Evolutionary conservation across 1,284 basidiomycete species (phyloP), one percentile per base, ranked within the genome.

Genomic region (Bjerkandera adusta): DNA sequence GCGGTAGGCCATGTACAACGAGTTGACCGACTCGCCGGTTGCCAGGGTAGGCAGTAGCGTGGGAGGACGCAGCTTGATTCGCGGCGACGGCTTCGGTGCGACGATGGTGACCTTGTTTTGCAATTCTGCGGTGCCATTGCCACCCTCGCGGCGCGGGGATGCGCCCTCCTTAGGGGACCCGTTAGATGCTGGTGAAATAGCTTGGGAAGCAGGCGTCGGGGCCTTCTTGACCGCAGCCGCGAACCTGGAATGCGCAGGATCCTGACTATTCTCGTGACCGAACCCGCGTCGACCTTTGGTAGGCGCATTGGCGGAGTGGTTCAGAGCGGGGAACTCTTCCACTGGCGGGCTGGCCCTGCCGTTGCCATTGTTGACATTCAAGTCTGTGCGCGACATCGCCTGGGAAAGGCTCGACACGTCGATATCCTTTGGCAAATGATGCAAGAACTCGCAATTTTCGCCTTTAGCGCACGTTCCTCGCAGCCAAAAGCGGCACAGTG

Each of bases 401-500:
- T 73, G 72, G 40, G 81, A 82, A 35, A 92, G 68, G 33, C 75
- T 76, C 16, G 81, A 63, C 45, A 89, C 72, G 60, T 90, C 83
- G 40, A 85, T 78, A 58, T 90, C 81, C 60, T 89, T 84, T 1
- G 92, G 92, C 1, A 96, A 72, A 59, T 90, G 89, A 61, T 96
- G 92, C 59, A 96, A 68, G 66, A 96, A 96, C 67, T 92, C 89
- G 73, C 89, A 92, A 54, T 78, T 83, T 49, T 96, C 93, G 42
- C 92, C 87, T 66, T 97, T 97, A 36, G 92, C 90, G 62, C 94
- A 97, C 47, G 93, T 94, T 3, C 96, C 96, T 41, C 94, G 81
- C 33, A 99, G 77, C 96, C 96, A 99, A 72, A 98, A 99, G 26
- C 96, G 89, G 68, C 93, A 98, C 18, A 97, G 68, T 1, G 95